Conservation (phyloP, 495 filamentous ascomycete genomes). For the Hypoxylon rickii region DNA sequence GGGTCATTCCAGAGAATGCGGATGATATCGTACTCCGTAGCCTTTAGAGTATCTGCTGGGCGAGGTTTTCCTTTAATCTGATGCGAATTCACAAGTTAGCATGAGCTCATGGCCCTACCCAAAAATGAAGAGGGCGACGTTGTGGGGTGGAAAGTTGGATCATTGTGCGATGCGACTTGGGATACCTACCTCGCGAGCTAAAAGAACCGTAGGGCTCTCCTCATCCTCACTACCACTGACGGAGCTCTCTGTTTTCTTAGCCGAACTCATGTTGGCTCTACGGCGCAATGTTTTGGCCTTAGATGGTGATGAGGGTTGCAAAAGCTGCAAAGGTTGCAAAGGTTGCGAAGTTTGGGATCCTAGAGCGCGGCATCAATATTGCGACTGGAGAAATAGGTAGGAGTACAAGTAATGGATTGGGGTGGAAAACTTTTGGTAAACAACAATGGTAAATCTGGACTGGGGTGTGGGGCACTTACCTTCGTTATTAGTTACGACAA, state of each 20-base stretch:
- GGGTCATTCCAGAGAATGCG: slow-evolving; percentile 69
- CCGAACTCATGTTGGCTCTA: slow-evolving; percentile 9
- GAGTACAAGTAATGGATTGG: neutral
- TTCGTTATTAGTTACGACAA: slow-evolving; percentile 7
- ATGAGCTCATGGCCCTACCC: slow-evolving; percentile 9
- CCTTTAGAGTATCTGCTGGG: slow-evolving; percentile 53
- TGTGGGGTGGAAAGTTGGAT: neutral
- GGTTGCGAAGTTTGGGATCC: no score
- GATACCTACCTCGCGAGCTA: slow-evolving; percentile 17
- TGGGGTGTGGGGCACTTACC: slow-evolving; percentile 7
- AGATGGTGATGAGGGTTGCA: neutral
- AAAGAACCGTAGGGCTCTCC: neutral
- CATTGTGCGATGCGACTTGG: neutral
- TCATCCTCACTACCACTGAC: neutral
- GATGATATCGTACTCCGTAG: slow-evolving; percentile 64
- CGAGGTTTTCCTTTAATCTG: slow-evolving; percentile 34
- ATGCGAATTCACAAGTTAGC: slow-evolving; percentile 59
- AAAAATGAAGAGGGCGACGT: neutral
- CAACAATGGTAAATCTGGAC: no score
- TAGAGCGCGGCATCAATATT: slow-evolving; percentile 2
- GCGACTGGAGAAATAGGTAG: neutral
- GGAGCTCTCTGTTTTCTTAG: neutral
- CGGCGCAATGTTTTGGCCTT: slow-evolving; percentile 7
- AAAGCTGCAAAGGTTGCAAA: no score
- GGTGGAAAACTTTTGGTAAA: no score